Evolutionary conservation across 257 asterid species (phyloP).

Genomic region (Nicotiana undulata): DNA sequence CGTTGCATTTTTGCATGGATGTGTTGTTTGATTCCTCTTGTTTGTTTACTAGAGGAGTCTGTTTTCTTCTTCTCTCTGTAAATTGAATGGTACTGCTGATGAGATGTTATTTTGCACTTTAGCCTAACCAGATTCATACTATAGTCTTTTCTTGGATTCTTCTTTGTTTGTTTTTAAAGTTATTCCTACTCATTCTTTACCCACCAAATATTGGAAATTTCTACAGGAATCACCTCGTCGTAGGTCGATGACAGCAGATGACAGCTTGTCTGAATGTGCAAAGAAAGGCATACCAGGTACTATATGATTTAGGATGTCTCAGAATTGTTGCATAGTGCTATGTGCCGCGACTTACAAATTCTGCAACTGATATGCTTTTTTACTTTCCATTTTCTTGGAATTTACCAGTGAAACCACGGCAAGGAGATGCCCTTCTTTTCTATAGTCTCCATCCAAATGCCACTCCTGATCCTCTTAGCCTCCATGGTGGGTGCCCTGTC

Average conservation of each 20-base stretch:
- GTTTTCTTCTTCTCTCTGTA: background rate
- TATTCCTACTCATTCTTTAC: background rate
- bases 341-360: background rate
- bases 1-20: background rate
- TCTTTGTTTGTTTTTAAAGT: background rate
- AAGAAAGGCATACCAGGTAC: constrained; percentile 81
- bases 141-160: background rate
- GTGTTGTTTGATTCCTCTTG: background rate
- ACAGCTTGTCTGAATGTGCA: constrained; percentile 78
- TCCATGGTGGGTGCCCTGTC: constrained; percentile 94
- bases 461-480: constrained; percentile 61
- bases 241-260: constrained; percentile 50
- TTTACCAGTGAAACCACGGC: constrained; percentile 68
- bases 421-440: constrained; percentile 90
- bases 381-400: background rate
- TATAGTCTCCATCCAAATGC: constrained; percentile 70
- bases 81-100: background rate
- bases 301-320: background rate
- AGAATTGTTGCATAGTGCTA: background rate
- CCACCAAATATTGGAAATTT: constrained; percentile 2
- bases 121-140: background rate
- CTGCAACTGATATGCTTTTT: background rate
- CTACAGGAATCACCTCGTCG: constrained; percentile 62
- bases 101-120: background rate
- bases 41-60: background rate